Conservation (phyloP, 1,139 yeast genomes). For the Diutina rugosa region DNA sequence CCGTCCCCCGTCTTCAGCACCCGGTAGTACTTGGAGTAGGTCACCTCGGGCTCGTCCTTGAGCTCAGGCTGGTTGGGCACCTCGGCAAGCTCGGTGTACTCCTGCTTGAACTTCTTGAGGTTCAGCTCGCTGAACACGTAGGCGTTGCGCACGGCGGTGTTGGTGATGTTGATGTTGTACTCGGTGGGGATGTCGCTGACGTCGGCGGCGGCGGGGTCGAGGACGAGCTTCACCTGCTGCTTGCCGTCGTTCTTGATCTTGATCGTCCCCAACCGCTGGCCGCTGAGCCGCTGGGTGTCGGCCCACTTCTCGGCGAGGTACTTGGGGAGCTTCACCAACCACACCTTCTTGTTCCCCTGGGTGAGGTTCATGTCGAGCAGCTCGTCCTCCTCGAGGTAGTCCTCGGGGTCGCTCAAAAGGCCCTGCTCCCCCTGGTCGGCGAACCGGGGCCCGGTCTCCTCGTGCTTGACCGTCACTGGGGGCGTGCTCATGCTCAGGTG, state of each 20-base stretch:
- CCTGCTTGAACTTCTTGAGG: conserved; percentile 53
- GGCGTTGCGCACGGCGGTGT: conserved; percentile 71
- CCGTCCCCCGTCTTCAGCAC: conserved; percentile 16
- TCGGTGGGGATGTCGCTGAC: conserved; percentile 52
- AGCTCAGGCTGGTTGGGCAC: conserved; percentile 36
- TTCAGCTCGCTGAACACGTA: conserved; percentile 88
- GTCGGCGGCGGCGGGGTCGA: conserved; percentile 29
- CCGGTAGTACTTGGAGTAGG: conserved; percentile 13
- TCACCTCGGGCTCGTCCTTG: conserved; percentile 13
- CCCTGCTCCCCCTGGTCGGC: conserved; percentile 5
- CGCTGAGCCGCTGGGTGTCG: conserved; percentile 45
- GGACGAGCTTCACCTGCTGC: conserved; percentile 43
- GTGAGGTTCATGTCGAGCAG: conserved; percentile 49
- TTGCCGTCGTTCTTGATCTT: conserved; percentile 39
- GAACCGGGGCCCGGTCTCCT: neutral
- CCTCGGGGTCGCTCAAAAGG: conserved; percentile 34
- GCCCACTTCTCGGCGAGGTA: conserved; percentile 79
- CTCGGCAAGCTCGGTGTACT: conserved; percentile 34
- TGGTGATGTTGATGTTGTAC: conserved; percentile 67
- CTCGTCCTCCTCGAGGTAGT: conserved; percentile 40
- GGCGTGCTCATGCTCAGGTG: neutral
- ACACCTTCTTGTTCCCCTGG: conserved; percentile 53
- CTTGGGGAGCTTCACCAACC: conserved; percentile 87
- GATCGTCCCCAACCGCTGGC: conserved; percentile 73
- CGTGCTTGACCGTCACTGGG: neutral